Conservation (phyloP, 2,329 filamentous ascomycete species). For the Neonectria magnoliae region DNA sequence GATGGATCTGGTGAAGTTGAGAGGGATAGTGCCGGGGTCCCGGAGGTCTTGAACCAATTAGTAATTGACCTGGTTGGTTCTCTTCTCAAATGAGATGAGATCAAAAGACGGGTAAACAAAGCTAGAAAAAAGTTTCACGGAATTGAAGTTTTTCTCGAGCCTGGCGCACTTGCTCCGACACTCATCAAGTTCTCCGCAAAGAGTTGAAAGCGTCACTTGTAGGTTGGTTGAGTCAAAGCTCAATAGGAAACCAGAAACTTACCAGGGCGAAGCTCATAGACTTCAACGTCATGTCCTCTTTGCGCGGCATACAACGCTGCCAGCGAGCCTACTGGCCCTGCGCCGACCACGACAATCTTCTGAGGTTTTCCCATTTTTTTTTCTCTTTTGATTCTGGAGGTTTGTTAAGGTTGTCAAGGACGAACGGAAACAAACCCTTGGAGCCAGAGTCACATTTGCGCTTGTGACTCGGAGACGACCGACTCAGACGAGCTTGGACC, state of each 20-base stretch:
- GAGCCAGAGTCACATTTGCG: constrained; percentile 15
- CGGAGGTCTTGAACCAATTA: constrained; percentile 76
- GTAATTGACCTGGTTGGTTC: constrained; percentile 22
- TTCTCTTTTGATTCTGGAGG: constrained; percentile 28
- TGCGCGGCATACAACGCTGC: constrained; percentile 92
- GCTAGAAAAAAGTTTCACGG: neutral
- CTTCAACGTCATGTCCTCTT: constrained; percentile 87
- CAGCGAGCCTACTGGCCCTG: constrained; percentile 91
- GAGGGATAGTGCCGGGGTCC: constrained; percentile 80
- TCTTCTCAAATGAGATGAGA: neutral
- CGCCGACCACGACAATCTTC: constrained; percentile 87
- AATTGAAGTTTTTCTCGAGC: neutral
- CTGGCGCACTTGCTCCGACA: neutral
- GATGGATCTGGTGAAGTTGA: constrained; percentile 99
- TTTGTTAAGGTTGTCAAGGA: constrained; percentile 31
- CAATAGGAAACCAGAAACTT: constrained; percentile 49
- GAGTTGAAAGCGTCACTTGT: neutral
- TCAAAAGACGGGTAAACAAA: neutral
- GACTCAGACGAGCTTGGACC: neutral
- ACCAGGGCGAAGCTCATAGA: constrained; percentile 95
- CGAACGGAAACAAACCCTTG: constrained; percentile 32
- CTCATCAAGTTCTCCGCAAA: constrained; percentile 14
- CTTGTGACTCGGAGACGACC: constrained; percentile 4
- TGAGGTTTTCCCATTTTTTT: constrained; percentile 58
- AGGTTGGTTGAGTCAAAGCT: neutral